phyloP scores from a whole-genome alignment of 108 stramenopile species.

The Chaetoceros muelleri region DNA sequence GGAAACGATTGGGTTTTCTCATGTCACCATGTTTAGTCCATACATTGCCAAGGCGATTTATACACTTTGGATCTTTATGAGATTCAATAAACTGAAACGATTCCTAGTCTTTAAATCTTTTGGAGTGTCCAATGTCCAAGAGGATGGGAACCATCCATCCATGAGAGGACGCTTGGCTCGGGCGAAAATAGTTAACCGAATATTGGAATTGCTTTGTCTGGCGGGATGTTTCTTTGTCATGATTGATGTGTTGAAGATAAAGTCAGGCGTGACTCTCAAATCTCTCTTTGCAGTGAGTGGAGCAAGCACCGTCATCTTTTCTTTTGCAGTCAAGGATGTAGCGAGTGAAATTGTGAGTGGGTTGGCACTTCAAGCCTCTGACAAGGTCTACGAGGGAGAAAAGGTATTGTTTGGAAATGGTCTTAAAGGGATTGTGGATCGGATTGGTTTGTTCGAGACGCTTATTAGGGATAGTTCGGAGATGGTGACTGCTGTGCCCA shows the following conservation, averaged over 20 bases:
- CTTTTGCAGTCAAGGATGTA: conserved; percentile 48
- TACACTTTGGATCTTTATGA: conserved; percentile 31
- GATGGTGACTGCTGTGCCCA: conserved; percentile 28
- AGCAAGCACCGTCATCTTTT: conserved; percentile 26
- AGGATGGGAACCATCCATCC: neutral
- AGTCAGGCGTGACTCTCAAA: conserved; percentile 17
- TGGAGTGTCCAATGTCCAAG: neutral
- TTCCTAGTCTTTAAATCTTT: conserved; percentile 17
- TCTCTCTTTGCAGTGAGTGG: conserved; percentile 17
- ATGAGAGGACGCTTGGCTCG: neutral
- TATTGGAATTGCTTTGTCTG: neutral
- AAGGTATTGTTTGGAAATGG: conserved; percentile 26
- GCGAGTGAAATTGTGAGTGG: conserved; percentile 46
- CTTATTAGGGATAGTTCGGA: conserved; percentile 18
- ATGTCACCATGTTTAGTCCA: neutral
- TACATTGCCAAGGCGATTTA: conserved; percentile 30
- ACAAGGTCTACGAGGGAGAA: conserved; percentile 60
- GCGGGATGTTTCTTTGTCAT: neutral
- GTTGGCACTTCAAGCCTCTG: conserved; percentile 36
- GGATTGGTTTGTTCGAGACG: conserved; percentile 42
- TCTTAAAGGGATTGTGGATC: conserved; percentile 12
- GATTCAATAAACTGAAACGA: conserved; percentile 24
- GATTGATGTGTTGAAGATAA: neutral
- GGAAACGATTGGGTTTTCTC: conserved; percentile 14
- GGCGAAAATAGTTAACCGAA: neutral